phyloP scores from a whole-genome alignment of 257 asterid species.

The Plectranthus barbatus region DNA sequence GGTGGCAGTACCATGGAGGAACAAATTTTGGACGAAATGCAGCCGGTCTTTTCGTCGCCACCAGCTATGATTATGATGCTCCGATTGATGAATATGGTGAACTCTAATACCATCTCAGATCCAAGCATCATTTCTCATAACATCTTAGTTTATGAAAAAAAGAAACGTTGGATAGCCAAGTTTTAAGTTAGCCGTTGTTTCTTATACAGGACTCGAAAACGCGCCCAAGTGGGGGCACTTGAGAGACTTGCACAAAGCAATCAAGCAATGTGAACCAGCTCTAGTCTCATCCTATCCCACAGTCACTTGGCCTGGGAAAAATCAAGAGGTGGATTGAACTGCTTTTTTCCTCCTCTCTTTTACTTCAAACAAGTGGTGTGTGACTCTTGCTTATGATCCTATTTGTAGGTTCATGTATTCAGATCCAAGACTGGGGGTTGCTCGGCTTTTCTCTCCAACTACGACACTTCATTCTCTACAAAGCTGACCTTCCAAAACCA shows the following conservation, averaged over 20 bases:
- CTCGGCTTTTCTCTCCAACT: conserved; percentile 82
- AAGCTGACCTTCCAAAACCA: conserved; percentile 48
- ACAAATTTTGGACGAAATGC: conserved; percentile 78
- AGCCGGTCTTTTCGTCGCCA: conserved; percentile 75
- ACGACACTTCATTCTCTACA: conserved; percentile 44
- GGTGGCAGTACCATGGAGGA: conserved; percentile 97
- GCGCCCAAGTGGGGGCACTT: conserved; percentile 86
- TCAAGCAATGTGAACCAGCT: conserved; percentile 85
- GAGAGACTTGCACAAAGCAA: conserved; percentile 74
- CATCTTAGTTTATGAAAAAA: background rate
- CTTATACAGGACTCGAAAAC: conserved; percentile 45
- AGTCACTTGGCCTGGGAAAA: conserved; percentile 71
- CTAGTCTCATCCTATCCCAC: conserved; percentile 74
- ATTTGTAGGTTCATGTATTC: conserved; percentile 65
- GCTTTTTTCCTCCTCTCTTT: background rate
- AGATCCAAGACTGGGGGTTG: conserved; percentile 68
- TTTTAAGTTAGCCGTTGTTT: background rate
- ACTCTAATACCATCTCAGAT: background rate
- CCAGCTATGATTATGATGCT: conserved; percentile 91
- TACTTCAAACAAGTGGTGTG: background rate
- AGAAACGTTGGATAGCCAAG: background rate
- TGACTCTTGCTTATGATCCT: background rate
- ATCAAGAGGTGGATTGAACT: conserved; percentile 57
- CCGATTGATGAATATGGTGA: conserved; percentile 91
- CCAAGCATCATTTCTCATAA: background rate